Percentiles rank a stretch among this genome's conserved stretches.
These are phyloP conservation scores for Cryptococcus depauperatus DNA, from an alignment of 1,284 basidiomycete species.

Conservation along the genomic window DNA sequence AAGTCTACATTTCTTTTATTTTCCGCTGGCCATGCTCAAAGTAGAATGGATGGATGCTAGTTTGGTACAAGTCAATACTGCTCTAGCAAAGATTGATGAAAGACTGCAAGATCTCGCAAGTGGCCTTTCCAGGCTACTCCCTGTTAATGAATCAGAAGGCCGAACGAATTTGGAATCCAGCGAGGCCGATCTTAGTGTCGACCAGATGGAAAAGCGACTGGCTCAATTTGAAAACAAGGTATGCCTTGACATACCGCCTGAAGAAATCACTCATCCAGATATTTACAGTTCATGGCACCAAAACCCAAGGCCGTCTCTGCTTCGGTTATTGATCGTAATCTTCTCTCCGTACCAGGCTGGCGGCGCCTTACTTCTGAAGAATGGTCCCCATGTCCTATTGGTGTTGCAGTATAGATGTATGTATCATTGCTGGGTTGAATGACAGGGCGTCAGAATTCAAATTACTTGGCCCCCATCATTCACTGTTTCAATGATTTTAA, in stretches of 20 bases:
- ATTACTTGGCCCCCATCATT: too few relatives aligned
- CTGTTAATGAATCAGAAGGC: too few relatives aligned
- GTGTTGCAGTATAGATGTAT: too few relatives aligned
- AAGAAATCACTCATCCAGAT: background rate
- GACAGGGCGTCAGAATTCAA: too few relatives aligned
- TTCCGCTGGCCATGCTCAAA: background rate
- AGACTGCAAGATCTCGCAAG: background rate
- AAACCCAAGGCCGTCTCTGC: too few relatives aligned
- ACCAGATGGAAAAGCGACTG: conserved; percentile 23
- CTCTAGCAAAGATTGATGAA: background rate
- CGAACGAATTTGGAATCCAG: conserved; percentile 2
- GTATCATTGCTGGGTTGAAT: too few relatives aligned
- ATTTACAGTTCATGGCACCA: too few relatives aligned
- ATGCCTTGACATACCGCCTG: conserved; percentile 1
- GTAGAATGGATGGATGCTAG: background rate
- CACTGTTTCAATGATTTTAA: too few relatives aligned
- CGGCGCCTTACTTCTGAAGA: conserved; percentile 6
- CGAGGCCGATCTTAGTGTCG: conserved; percentile 6
- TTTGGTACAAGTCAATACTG: background rate
- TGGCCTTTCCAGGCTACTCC: background rate
- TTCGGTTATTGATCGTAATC: too few relatives aligned
- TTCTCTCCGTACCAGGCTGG: conserved; percentile 10
- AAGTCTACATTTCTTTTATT: conserved; percentile 1
- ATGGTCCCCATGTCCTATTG: conserved; percentile 12
- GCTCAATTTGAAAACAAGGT: conserved; percentile 13